phyloP scores from a whole-genome alignment of 1,284 basidiomycete genomes.

The Ganoderma meredithae region DNA sequence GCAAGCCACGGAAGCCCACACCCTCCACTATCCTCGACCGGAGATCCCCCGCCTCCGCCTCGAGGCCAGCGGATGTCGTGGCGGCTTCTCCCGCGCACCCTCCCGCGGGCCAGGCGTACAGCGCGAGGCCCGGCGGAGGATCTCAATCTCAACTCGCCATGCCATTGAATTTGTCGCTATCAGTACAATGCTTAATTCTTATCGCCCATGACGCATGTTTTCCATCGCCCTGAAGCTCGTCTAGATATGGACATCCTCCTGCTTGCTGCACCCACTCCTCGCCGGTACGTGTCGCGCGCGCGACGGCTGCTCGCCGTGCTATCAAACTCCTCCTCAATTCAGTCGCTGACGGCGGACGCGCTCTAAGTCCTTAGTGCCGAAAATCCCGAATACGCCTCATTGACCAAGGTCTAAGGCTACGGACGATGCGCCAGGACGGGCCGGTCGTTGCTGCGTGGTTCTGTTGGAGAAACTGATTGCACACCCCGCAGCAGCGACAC shows the following conservation, averaged over 20 bases:
- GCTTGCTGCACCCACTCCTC: conserved; percentile 1
- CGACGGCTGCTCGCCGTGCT: not conserved
- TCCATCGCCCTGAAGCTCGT: not conserved
- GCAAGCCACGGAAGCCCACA: not conserved
- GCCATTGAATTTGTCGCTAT: not conserved
- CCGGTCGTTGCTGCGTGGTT: not conserved
- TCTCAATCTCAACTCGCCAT: not conserved
- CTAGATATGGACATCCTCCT: conserved; percentile 2
- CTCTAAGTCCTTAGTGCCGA: not conserved
- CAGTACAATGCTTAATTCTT: conserved; percentile 8
- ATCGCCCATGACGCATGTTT: not conserved
- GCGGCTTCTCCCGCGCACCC: conserved; percentile 20
- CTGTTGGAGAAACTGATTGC: not conserved
- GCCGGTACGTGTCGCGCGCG: not conserved
- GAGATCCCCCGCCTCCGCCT: conserved; percentile 3
- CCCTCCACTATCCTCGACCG: not conserved
- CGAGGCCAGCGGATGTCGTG: conserved; percentile 13
- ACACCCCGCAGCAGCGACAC: not conserved
- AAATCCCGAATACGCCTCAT: conserved; percentile 1
- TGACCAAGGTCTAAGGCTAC: not conserved
- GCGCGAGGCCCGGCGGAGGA: conserved; percentile 1
- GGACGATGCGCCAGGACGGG: not conserved
- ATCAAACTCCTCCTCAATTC: not conserved
- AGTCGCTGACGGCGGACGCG: not conserved
- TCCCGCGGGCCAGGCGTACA: conserved; percentile 9